Base-by-base conservation (phyloP, 2,329 filamentous ascomycete genomes). In the Daldinia eschscholtzii region DNA sequence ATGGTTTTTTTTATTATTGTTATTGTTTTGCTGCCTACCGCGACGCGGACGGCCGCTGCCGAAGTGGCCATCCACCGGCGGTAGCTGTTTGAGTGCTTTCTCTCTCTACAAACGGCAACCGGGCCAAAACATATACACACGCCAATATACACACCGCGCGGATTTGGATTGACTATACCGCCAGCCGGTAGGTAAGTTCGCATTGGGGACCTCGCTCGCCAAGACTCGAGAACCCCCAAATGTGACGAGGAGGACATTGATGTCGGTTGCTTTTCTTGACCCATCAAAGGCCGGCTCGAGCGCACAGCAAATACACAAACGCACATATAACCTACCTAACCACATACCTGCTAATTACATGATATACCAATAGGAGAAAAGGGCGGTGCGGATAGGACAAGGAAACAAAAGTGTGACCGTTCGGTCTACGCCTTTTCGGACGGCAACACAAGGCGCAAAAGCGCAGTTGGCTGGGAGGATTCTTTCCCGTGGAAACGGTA, bases 61-160 rank as follows among this genome's bases (percentile, higher is more conserved):
- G 70, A 65, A 59, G 70, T 60, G 67, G 65, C 67, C 67, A 70
- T 66, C 64, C 70, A 65, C 57, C 63, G 57, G 39, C 35, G 57
- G 33, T 20, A 57, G 20, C 23, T 42, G 37, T 30, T 55, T 41
- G 28, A 37, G 23, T 42, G 37, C 26, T 58, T 12, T 58, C 61
- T 55, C 59, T 57, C 61, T 53, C 59, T 61, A 52, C 70, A 65
- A 68, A 66, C 68, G 63, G 68, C 39, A 52, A 35, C 39, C 57
- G 37, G 41, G 28, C 35, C 12, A 55, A 59, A 57, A 50, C 59
- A 59, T 46, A 39, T 13, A 42, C 44, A 55, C 50, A 23, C n/a
- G 5, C n/a, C 6, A 4, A 48, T 28, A 18, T 6, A 15, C 46
- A 33, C 46, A 46, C 42, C 42, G 20, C 46, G 46, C 15, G 15